Conservation (phyloP, 2,329 filamentous ascomycete species). For the Cladorrhinum sp. region DNA sequence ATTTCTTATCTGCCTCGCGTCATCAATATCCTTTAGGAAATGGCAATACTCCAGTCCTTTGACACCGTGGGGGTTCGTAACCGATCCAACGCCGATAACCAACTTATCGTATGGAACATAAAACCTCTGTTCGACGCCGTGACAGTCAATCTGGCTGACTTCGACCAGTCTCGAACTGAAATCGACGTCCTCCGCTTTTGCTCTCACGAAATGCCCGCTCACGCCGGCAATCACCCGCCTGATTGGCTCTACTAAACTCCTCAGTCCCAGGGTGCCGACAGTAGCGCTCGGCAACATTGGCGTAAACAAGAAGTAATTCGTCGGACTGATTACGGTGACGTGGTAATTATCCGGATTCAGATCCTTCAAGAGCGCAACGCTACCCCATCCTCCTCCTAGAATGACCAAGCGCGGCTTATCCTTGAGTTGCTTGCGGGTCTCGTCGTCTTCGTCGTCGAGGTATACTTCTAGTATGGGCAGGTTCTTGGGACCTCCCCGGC, state of each 20-base stretch:
- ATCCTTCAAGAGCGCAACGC: slow-evolving; percentile 86
- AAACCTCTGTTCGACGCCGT: slow-evolving; percentile 74
- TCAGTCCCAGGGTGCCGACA: slow-evolving; percentile 87
- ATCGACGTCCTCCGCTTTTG: slow-evolving; percentile 81
- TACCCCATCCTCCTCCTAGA: slow-evolving; percentile 91
- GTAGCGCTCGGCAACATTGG: slow-evolving; percentile 97
- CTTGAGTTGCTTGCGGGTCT: slow-evolving; percentile 66
- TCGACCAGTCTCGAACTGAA: slow-evolving; percentile 91
- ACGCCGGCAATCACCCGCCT: slow-evolving; percentile 76
- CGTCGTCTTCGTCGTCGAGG: slow-evolving; percentile 83
- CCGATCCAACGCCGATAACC: slow-evolving; percentile 85
- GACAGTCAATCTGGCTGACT: slow-evolving; percentile 67
- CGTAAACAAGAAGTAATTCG: slow-evolving; percentile 97
- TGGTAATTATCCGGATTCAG: slow-evolving; percentile 90
- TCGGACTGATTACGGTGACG: slow-evolving; percentile 89
- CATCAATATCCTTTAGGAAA: slow-evolving; percentile 92
- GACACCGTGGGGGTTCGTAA: slow-evolving; percentile 92
- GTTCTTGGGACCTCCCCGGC: slow-evolving; percentile 88
- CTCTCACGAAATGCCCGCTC: slow-evolving; percentile 85
- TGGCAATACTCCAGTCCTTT: slow-evolving; percentile 90
- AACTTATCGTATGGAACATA: slow-evolving; percentile 98
- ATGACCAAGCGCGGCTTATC: slow-evolving; percentile 92
- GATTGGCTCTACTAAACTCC: slow-evolving; percentile 90
- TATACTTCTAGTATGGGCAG: slow-evolving; percentile 84
- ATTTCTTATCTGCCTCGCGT: slow-evolving; percentile 87